Evolutionary conservation across 805 yeast species (phyloP).

Genomic region (Wickerhamiella allomyrinae): DNA sequence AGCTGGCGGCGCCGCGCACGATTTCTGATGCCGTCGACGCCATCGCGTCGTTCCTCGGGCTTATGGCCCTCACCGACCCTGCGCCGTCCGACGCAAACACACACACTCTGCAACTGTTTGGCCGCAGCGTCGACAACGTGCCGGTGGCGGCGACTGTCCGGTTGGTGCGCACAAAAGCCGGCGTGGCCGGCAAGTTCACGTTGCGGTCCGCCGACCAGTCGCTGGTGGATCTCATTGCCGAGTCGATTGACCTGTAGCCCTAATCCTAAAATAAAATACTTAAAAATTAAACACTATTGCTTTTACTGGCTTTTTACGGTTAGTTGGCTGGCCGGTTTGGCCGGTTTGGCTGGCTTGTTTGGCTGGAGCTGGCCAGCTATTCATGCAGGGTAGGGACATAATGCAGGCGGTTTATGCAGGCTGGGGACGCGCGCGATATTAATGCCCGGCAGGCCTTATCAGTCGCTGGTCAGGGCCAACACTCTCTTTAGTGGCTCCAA

Average conservation of each 20-base stretch:
- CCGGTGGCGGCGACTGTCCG: slow-evolving; percentile 31
- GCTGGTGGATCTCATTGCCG: slow-evolving; percentile 38
- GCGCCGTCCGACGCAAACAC: slow-evolving; percentile 38
- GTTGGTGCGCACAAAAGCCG: slow-evolving; percentile 30
- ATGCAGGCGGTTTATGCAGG: no score
- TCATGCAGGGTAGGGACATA: no score
- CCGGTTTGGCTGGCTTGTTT: no score
- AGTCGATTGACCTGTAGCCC: slow-evolving; percentile 15
- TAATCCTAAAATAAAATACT: no score
- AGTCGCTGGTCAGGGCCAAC: no score
- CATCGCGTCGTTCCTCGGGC: slow-evolving; percentile 39
- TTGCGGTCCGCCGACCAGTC: slow-evolving; percentile 32
- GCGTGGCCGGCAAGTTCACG: slow-evolving; percentile 33
- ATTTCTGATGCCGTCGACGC: slow-evolving; percentile 45
- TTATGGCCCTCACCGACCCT: slow-evolving; percentile 55
- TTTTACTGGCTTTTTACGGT: no score
- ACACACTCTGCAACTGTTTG: slow-evolving; percentile 70
- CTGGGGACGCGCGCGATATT: no score
- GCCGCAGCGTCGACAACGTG: slow-evolving; percentile 45
- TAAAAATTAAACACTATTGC: no score
- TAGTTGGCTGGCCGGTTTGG: no score
- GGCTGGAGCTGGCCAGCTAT: no score
- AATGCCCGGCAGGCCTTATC: no score
- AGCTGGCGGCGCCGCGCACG: slow-evolving; percentile 34
- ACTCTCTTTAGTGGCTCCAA: no score